Evolutionary conservation across 495 filamentous ascomycete species (phyloP).

Genomic region (Hypoxylon subgilvum): DNA sequence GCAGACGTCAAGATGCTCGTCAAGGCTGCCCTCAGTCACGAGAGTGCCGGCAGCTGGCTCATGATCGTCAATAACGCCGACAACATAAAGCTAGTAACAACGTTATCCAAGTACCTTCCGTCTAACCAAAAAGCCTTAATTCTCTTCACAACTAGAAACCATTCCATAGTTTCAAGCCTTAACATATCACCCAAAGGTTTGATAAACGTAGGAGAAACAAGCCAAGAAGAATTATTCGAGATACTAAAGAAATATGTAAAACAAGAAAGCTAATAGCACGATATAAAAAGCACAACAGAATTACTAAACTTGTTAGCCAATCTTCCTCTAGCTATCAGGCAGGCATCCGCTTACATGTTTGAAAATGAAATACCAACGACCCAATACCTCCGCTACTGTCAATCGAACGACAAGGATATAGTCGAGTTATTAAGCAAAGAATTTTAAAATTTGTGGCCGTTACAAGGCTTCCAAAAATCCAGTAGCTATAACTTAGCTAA

Average conservation of each 20-base stretch:
- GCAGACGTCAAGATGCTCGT: slow-evolving; percentile 49
- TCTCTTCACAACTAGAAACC: slow-evolving; percentile 50
- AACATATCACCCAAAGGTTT: slow-evolving; percentile 9
- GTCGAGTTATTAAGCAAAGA: slow-evolving; percentile 34
- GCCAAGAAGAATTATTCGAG: slow-evolving; percentile 26
- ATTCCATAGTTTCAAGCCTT: slow-evolving; percentile 28
- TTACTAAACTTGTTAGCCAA: slow-evolving; percentile 48
- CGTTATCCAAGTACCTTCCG: slow-evolving; percentile 44
- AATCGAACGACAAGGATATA: slow-evolving; percentile 22
- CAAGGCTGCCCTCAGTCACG: slow-evolving; percentile 41
- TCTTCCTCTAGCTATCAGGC: slow-evolving; percentile 55
- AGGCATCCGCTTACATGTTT: slow-evolving; percentile 57
- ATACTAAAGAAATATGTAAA: slow-evolving; percentile 24
- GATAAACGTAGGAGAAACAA: slow-evolving; percentile 41
- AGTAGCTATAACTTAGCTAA: slow-evolving; percentile 44
- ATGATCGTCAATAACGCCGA: slow-evolving; percentile 61
- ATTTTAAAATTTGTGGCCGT: slow-evolving; percentile 30
- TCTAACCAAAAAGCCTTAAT: slow-evolving; percentile 45
- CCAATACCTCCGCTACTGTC: slow-evolving; percentile 42
- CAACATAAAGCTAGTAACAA: slow-evolving; percentile 44
- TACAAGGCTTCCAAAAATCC: slow-evolving; percentile 40
- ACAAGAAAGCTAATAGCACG: slow-evolving; percentile 15
- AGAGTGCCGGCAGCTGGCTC: slow-evolving; percentile 51
- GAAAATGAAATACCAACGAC: slow-evolving; percentile 38
- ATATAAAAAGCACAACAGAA: slow-evolving; percentile 4